Base-by-base conservation (phyloP, 257 asterid species). In the Lithospermum erythrorhizon region DNA sequence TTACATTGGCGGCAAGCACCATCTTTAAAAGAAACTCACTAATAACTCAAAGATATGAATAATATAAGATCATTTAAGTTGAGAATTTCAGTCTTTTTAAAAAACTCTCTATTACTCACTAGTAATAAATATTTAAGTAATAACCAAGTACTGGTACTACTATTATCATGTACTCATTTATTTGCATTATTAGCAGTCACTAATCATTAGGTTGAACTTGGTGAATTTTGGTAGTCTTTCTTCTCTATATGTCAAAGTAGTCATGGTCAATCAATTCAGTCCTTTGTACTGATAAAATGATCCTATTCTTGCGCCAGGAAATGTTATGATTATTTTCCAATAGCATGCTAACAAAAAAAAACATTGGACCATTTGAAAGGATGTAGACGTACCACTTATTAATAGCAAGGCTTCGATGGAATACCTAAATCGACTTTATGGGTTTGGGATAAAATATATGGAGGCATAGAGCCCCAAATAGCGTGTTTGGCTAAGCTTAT, bases 371-470 rank as follows among this genome's bases (percentile, higher is more conserved):
- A 53, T 53, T 9, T n/a, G n/a, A 56, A 7, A 55, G 17, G 60
- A 23, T 56, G 60, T 55, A 13, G 60, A 56, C n/a, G n/a, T n/a
- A n/a, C 60, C 37, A 56, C 60, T 22, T 13, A 6, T n/a, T n/a
- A 55, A 9, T 32, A 5, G 45, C 1, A 32, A 41, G 15, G 49
- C 49, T 13, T 13, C 14, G 49, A 13, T 35, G 6, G 45, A 35
- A 35, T 10, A 35, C 49, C 49, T n/a, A 11, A 14, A 41, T 2
- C 11, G 2, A 41, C 49, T 41, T 41, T 14, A 41, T 14, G 49
- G 15, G 18, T 11, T 41, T 11, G 49, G 49, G 5, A 11, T 41
- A 41, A 41, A 41, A 14, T 41, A 41, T 13, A 13, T 41, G 18
- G 49, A 41, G 49, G 18, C 49, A 8, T 32, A 27, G 6, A 27